Conservation (phyloP, 805 yeast species). For the Candida incommunis region DNA sequence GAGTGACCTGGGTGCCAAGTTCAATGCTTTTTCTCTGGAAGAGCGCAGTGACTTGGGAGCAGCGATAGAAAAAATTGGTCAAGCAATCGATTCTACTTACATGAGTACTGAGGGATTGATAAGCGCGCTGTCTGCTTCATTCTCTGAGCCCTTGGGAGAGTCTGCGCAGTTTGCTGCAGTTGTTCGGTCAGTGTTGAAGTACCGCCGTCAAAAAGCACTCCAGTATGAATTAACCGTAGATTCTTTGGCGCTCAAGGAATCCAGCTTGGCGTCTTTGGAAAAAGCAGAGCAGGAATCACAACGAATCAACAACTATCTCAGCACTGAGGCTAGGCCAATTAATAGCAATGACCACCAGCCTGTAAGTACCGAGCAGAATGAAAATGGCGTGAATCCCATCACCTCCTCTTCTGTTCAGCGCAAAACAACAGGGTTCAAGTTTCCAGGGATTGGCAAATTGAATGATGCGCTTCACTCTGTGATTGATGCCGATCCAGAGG, state of each 20-base stretch:
- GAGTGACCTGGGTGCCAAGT: conserved; percentile 64
- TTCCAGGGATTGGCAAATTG: conserved; percentile 39
- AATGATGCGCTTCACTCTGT: conserved; percentile 42
- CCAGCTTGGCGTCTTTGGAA: conserved; percentile 24
- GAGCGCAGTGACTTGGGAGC: conserved; percentile 29
- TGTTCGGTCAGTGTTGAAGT: conserved; percentile 43
- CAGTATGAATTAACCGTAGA: conserved; percentile 35
- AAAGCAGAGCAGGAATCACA: conserved; percentile 31
- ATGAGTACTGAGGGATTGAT: conserved; percentile 39
- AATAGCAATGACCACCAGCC: conserved; percentile 7
- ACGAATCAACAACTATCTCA: conserved; percentile 24
- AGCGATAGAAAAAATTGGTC: conserved; percentile 70
- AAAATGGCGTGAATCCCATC: neutral
- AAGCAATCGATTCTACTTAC: conserved; percentile 56
- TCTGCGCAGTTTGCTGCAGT: conserved; percentile 52
- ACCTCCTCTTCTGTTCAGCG: conserved; percentile 11
- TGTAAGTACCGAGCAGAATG: conserved; percentile 5
- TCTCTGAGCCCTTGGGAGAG: conserved; percentile 56
- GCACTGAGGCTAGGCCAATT: conserved; percentile 15
- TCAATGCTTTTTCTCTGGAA: conserved; percentile 46
- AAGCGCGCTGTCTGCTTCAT: conserved; percentile 39
- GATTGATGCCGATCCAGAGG: conserved; percentile 53
- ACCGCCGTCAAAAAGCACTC: conserved; percentile 40
- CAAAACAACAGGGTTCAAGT: conserved; percentile 28
- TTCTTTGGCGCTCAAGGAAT: conserved; percentile 22